phyloP scores from a whole-genome alignment of 2,329 filamentous ascomycete genomes.

The Colletotrichum sp. region DNA sequence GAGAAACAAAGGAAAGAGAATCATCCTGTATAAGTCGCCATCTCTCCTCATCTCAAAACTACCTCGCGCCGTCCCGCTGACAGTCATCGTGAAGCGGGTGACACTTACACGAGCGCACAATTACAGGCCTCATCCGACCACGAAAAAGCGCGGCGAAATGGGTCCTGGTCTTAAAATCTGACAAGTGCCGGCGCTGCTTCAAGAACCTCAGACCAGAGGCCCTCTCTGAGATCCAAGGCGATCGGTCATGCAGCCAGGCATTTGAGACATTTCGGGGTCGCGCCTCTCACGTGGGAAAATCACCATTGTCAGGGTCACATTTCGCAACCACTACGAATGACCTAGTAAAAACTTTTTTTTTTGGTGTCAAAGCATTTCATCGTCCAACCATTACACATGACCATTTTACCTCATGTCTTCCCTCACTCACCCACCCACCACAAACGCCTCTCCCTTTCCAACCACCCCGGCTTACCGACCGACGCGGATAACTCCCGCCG shows the following conservation, averaged over 20 bases:
- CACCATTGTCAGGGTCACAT: slow-evolving; percentile 17
- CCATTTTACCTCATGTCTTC: not conserved
- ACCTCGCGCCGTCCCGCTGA: not conserved
- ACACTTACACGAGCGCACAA: slow-evolving; percentile 14
- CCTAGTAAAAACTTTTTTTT: slow-evolving; percentile 8
- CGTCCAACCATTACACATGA: slow-evolving; percentile 23
- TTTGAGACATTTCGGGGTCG: not conserved
- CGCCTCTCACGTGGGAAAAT: slow-evolving; percentile 13
- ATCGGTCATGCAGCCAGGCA: slow-evolving; percentile 1
- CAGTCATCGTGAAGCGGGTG: slow-evolving; percentile 2
- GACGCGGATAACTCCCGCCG: slow-evolving; percentile 88
- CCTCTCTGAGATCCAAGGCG: not conserved
- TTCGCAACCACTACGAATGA: slow-evolving; percentile 21
- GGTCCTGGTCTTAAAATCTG: not conserved
- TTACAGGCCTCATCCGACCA: not conserved
- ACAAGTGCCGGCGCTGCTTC: not conserved
- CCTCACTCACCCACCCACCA: not conserved
- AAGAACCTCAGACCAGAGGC: rapidly evolving
- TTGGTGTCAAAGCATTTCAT: slow-evolving; percentile 10
- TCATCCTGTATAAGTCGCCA: not conserved
- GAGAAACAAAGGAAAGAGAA: not conserved
- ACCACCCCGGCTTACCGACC: slow-evolving; percentile 46
- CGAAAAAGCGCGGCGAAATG: not conserved
- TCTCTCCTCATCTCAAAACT: not conserved
- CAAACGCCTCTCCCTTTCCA: not conserved